These are phyloP conservation scores for Penicillium digitatum DNA, from an alignment of 2,329 filamentous ascomycete genomes.

Conservation along the genomic window DNA sequence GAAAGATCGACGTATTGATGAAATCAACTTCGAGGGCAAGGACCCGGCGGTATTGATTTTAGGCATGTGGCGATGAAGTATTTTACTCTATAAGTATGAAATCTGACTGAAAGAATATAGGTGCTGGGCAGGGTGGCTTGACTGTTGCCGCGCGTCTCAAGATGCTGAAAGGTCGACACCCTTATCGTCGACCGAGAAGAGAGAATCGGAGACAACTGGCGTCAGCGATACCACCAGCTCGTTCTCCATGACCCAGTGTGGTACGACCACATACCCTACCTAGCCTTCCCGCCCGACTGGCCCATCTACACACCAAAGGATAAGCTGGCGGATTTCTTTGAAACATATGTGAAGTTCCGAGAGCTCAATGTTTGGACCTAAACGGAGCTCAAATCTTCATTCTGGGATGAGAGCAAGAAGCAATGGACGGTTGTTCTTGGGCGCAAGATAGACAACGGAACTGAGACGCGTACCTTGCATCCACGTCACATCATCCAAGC, in stretches of 20 bases:
- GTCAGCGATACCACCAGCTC: slow-evolving; percentile 59
- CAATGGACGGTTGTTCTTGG: slow-evolving; percentile 56
- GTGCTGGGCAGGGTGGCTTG: slow-evolving; percentile 59
- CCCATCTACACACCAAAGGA: slow-evolving; percentile 69
- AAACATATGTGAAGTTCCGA: slow-evolving; percentile 60
- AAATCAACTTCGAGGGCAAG: slow-evolving; percentile 49
- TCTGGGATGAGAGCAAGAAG: slow-evolving; percentile 50
- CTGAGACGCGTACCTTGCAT: slow-evolving; percentile 53
- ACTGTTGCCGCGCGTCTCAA: slow-evolving; percentile 57
- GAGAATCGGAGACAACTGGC: slow-evolving; percentile 62
- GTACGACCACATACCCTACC: slow-evolving; percentile 56
- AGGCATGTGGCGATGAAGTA: slow-evolving; percentile 43
- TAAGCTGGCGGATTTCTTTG: slow-evolving; percentile 66
- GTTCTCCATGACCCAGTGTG: slow-evolving; percentile 66
- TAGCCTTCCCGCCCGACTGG: slow-evolving; percentile 62
- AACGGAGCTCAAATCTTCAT: slow-evolving; percentile 48
- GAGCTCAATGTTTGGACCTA: slow-evolving; percentile 65
- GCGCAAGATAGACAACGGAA: slow-evolving; percentile 38
- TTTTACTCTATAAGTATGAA: not conserved
- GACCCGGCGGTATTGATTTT: slow-evolving; percentile 60
- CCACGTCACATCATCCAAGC: slow-evolving; percentile 64
- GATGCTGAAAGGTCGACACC: slow-evolving; percentile 53
- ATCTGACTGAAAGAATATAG: slow-evolving; percentile 30
- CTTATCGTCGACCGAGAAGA: slow-evolving; percentile 59
- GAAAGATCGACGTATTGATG: slow-evolving; percentile 51